Evolutionary conservation across 164 flowering plant genomes (phyloP).

Genomic region (Stephania japonica): DNA sequence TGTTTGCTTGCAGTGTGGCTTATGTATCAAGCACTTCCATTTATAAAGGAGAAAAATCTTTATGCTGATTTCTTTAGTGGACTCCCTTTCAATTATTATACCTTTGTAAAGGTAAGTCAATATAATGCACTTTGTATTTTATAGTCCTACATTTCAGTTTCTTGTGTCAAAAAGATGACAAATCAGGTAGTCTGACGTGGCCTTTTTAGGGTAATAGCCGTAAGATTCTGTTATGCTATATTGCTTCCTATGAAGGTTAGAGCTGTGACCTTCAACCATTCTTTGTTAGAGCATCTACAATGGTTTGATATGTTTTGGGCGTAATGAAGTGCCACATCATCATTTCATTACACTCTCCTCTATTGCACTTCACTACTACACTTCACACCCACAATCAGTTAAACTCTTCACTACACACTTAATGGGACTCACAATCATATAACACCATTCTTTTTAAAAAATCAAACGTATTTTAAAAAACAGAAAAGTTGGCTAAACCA

Average conservation of each 20-base stretch:
- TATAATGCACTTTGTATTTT: background rate
- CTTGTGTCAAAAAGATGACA: too few relatives aligned
- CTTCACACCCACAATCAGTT: too few relatives aligned
- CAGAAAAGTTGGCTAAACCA: too few relatives aligned
- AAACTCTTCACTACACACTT: too few relatives aligned
- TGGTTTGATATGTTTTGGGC: too few relatives aligned
- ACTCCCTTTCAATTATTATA: conserved; percentile 59
- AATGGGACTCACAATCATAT: too few relatives aligned
- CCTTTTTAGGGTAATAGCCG: background rate
- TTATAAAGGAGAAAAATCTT: conserved; percentile 51
- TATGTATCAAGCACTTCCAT: conserved; percentile 81
- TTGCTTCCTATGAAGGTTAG: background rate
- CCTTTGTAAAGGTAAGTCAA: conserved; percentile 48
- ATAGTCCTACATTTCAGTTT: background rate
- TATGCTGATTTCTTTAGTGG: conserved; percentile 44
- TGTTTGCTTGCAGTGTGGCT: conserved; percentile 59
- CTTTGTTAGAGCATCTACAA: too few relatives aligned
- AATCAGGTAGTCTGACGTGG: background rate
- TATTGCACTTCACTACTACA: too few relatives aligned
- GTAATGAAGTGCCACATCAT: too few relatives aligned
- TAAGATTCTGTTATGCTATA: background rate
- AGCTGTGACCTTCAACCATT: background rate
- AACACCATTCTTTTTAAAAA: too few relatives aligned
- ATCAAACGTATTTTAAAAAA: too few relatives aligned
- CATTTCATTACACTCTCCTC: too few relatives aligned